Percentiles rank a stretch among this genome's conserved stretches.
Conservation (phyloP, 1,284 basidiomycete species). For the Malassezia restricta region DNA sequence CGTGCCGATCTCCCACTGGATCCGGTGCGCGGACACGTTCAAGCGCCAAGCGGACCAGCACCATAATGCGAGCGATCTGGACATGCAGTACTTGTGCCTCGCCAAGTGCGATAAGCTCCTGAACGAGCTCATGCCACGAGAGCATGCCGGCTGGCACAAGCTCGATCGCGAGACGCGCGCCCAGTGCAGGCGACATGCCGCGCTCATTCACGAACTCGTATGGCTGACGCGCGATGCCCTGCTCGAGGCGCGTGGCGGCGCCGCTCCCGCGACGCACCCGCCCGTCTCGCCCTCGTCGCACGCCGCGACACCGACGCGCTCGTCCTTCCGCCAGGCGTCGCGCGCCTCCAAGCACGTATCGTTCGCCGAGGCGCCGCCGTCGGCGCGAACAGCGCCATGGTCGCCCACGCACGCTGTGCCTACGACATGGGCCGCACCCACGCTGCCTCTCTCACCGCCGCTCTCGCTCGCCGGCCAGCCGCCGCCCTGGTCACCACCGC, state of each 20-base stretch:
- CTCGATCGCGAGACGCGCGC: constrained; percentile 8
- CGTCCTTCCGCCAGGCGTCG: constrained; percentile 2
- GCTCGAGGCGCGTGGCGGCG: background rate
- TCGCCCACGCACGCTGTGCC: background rate
- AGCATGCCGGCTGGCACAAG: constrained; percentile 12
- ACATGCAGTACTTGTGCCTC: constrained; percentile 10
- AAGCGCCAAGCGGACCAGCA: constrained; percentile 15
- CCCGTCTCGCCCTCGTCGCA: background rate
- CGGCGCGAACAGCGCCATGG: background rate
- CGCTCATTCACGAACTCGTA: constrained; percentile 1
- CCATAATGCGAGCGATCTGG: constrained; percentile 9
- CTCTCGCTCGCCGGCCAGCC: too few relatives aligned
- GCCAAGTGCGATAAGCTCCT: constrained; percentile 5
- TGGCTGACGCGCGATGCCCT: constrained; percentile 6
- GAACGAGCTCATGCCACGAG: constrained; percentile 17
- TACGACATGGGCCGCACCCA: background rate
- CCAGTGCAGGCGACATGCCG: constrained; percentile 10
- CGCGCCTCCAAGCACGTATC: constrained; percentile 8
- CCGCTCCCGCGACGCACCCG: background rate
- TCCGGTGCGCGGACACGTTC: constrained; percentile 8
- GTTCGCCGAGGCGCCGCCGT: background rate
- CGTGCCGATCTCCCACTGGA: constrained; percentile 10
- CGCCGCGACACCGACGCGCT: background rate
- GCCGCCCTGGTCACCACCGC: too few relatives aligned
- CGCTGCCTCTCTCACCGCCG: background rate